Conservation (phyloP, 148 eudicot genomes). For the Vaccinium myrtillus region DNA sequence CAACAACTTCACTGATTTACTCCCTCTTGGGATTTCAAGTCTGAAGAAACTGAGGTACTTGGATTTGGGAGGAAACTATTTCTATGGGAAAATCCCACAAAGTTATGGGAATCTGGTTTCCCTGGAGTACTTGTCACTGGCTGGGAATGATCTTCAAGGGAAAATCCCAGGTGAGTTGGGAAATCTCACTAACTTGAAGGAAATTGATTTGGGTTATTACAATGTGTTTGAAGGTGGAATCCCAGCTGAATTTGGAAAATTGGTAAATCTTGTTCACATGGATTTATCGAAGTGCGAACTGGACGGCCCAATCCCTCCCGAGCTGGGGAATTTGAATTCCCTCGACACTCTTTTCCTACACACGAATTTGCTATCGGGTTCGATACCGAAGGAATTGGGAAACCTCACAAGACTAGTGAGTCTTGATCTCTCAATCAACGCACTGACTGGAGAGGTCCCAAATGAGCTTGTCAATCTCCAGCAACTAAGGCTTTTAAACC, state of each 20-base stretch:
- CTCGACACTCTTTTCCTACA: slow-evolving; percentile 68
- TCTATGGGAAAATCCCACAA: slow-evolving; percentile 58
- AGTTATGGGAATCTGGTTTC: slow-evolving; percentile 44
- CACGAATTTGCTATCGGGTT: slow-evolving; percentile 64
- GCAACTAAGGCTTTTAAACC: slow-evolving; percentile 55
- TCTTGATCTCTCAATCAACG: slow-evolving; percentile 79
- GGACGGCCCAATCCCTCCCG: slow-evolving; percentile 65
- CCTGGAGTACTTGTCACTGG: slow-evolving; percentile 59
- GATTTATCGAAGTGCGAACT: slow-evolving; percentile 67
- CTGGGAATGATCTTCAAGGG: slow-evolving; percentile 73
- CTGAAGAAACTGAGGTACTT: slow-evolving; percentile 58
- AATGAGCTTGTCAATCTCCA: slow-evolving; percentile 51
- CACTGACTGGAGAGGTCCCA: slow-evolving; percentile 78
- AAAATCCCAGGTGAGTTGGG: slow-evolving; percentile 80
- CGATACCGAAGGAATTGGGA: slow-evolving; percentile 65
- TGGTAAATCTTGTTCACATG: slow-evolving; percentile 61
- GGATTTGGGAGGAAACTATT: slow-evolving; percentile 86
- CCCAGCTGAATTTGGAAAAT: slow-evolving; percentile 68
- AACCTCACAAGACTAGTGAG: slow-evolving; percentile 57
- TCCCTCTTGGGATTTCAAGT: slow-evolving; percentile 50
- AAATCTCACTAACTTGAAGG: slow-evolving; percentile 61
- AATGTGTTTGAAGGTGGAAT: slow-evolving; percentile 78
- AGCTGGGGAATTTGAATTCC: slow-evolving; percentile 58
- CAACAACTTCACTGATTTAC: slow-evolving; percentile 64
- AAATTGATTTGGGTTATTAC: slow-evolving; percentile 65